These are phyloP conservation scores for Scutellaria galericulata DNA, from an alignment of 257 asterid genomes.

Conservation along the genomic window DNA sequence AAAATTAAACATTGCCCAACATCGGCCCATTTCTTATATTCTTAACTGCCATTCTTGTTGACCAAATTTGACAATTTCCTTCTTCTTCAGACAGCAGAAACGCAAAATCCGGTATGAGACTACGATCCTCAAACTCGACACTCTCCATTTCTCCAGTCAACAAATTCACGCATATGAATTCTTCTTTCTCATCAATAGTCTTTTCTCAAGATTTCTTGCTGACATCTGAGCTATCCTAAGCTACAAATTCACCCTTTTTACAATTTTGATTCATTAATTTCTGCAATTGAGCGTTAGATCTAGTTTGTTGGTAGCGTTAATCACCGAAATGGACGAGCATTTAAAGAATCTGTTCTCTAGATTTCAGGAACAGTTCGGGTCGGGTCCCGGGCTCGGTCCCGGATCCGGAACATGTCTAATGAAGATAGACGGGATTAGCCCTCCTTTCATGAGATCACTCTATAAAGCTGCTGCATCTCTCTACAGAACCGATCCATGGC, in stretches of 20 bases:
- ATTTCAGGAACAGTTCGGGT: constrained; percentile 60
- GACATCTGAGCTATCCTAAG: not conserved
- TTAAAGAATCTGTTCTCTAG: constrained; percentile 53
- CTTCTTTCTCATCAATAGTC: not conserved
- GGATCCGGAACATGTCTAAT: constrained; percentile 55
- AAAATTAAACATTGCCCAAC: constrained; percentile 13
- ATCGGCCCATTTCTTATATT: not conserved
- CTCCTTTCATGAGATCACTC: constrained; percentile 46
- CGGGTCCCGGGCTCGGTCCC: constrained; percentile 68
- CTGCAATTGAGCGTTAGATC: constrained; percentile 22
- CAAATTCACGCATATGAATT: not conserved
- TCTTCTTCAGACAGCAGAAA: constrained; percentile 1
- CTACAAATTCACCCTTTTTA: not conserved
- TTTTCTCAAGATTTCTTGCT: not conserved
- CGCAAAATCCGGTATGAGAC: constrained; percentile 1
- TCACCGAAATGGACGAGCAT: constrained; percentile 50
- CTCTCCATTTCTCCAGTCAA: not conserved
- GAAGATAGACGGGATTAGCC: constrained; percentile 52
- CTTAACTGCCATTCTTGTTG: not conserved
- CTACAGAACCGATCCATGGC: constrained; percentile 67
- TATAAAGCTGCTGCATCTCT: constrained; percentile 60
- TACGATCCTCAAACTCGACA: no score
- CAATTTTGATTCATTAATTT: not conserved
- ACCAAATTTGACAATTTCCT: constrained; percentile 16
- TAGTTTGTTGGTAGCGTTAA: constrained; percentile 5